These are phyloP conservation scores for Geotrichum australiense DNA, from an alignment of 1,139 yeast genomes.

Conservation along the genomic window DNA sequence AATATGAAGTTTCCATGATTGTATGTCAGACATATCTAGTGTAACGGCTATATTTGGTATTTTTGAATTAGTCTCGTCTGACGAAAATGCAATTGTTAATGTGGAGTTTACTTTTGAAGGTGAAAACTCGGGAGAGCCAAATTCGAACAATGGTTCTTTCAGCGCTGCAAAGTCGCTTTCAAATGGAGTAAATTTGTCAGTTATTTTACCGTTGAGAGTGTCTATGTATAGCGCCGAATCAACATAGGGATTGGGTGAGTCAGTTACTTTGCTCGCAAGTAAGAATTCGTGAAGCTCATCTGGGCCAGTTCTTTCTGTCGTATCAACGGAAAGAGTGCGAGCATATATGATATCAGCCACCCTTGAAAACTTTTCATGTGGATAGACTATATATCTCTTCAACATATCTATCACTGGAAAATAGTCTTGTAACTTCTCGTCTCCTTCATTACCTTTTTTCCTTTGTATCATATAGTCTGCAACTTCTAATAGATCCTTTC, in stretches of 20 bases:
- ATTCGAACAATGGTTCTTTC: neutral
- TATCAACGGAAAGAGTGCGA: slow-evolving; percentile 1
- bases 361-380: slow-evolving; percentile 22
- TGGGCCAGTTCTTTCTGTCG: slow-evolving; percentile 4
- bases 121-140: neutral
- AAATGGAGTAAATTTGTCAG: slow-evolving; percentile 8
- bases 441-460: slow-evolving; percentile 3
- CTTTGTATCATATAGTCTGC: slow-evolving; percentile 7
- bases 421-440: slow-evolving; percentile 9
- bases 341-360: slow-evolving; percentile 18
- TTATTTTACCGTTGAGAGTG: neutral
- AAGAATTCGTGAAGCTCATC: slow-evolving; percentile 14
- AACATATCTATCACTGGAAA: slow-evolving; percentile 16
- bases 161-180: slow-evolving; percentile 6
- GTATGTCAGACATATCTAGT: slow-evolving; percentile 10
- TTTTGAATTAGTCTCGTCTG: neutral
- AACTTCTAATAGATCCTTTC: slow-evolving; percentile 6
- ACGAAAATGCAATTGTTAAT: slow-evolving; percentile 7
- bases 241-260: slow-evolving; percentile 12
- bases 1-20: slow-evolving; percentile 8
- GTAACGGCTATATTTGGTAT: slow-evolving; percentile 15
- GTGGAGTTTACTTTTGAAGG: neutral
- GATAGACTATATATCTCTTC: slow-evolving; percentile 22
- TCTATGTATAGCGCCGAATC: slow-evolving; percentile 15
- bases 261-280: slow-evolving; percentile 9